Evolutionary conservation across 495 filamentous ascomycete species (phyloP).

Genomic region (Entonaema liquescens): DNA sequence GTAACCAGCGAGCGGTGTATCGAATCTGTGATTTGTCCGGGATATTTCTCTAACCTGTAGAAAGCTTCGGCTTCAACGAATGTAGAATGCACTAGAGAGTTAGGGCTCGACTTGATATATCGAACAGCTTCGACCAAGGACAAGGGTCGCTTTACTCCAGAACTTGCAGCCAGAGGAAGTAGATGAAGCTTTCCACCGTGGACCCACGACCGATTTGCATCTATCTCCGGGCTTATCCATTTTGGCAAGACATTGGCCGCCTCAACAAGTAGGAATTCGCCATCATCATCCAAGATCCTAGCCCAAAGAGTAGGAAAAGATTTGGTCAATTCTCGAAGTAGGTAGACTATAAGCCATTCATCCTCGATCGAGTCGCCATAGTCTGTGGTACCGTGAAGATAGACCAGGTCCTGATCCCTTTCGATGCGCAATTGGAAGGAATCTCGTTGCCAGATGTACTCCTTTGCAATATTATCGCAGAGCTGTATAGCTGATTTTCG

Average conservation of each 20-base stretch:
- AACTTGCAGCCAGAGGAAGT: slow-evolving; percentile 62
- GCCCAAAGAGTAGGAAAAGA: slow-evolving; percentile 81
- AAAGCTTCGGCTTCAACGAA: slow-evolving; percentile 89
- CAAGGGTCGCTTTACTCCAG: slow-evolving; percentile 55
- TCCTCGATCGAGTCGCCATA: slow-evolving; percentile 95
- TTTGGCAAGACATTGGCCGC: slow-evolving; percentile 86
- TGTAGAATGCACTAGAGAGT: slow-evolving; percentile 67
- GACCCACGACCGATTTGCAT: slow-evolving; percentile 85
- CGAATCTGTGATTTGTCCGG: slow-evolving; percentile 71
- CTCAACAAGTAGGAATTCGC: slow-evolving; percentile 94
- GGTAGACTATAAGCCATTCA: slow-evolving; percentile 94
- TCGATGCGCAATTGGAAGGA: slow-evolving; percentile 66
- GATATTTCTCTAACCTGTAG: slow-evolving; percentile 84
- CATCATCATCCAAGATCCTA: slow-evolving; percentile 83
- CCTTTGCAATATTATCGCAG: slow-evolving; percentile 69
- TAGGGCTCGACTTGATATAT: slow-evolving; percentile 62
- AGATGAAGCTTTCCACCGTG: slow-evolving; percentile 76
- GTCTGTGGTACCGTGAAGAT: slow-evolving; percentile 76
- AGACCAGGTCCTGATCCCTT: slow-evolving; percentile 64
- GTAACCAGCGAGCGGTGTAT: slow-evolving; percentile 75
- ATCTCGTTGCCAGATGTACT: slow-evolving; percentile 97
- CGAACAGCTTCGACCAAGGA: slow-evolving; percentile 66
- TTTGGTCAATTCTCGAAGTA: slow-evolving; percentile 83
- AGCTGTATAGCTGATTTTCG: slow-evolving; percentile 72
- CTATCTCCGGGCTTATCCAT: slow-evolving; percentile 93